Base-by-base conservation (phyloP, 257 asterid genomes). In the Nyctanthes arbortristis region DNA sequence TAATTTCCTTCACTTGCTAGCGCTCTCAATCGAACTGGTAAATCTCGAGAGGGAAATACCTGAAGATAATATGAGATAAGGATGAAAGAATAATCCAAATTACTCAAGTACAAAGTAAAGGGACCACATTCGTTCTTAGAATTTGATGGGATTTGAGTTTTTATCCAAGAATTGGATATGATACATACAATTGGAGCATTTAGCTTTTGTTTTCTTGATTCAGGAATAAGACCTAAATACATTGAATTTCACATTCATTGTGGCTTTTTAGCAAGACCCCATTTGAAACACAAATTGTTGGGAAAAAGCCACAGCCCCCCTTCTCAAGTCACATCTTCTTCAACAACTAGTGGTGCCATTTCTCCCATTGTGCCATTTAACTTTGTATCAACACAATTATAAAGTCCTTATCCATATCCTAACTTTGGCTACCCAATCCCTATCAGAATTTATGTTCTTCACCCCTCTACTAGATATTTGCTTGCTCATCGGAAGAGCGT, bases 91-190 rank as follows among this genome's bases (percentile, higher is more conserved):
- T 59, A 66, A 36, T 67, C 1, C 28, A 68, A 73, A 58, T 68
- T 39, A 36, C 40, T 30, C 73, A 60, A 71, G 61, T 31, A 61
- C 71, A 74, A 70, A 66, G 43, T 25, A 1, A 29, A 54, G 77
- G 84, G 84, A 68, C 84, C 84, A 79, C 78, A 70, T 60, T n/a
- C n/a, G 60, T 60, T 64, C 27, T 20, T 37, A 35, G 18, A 24
- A 43, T 24, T 22, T 52, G 31, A 22, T 54, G 4, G 31, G 18
- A 29, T 37, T 68, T 16, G 32, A 25, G 5, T 55, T 66, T 68
- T 36, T 34, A 25, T 39, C 40, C 28, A 34, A 14, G 12, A 24
- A 68, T 14, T 12, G 24, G 13, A 12, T 49, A 20, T 49, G 57
- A n/a, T 49, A 20, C 28, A n/a, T 49, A 20, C 28, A 49, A 7